These are phyloP conservation scores for Backusella australiensis DNA, from an alignment of 192 early-diverging fungal genomes.

Conservation along the genomic window DNA sequence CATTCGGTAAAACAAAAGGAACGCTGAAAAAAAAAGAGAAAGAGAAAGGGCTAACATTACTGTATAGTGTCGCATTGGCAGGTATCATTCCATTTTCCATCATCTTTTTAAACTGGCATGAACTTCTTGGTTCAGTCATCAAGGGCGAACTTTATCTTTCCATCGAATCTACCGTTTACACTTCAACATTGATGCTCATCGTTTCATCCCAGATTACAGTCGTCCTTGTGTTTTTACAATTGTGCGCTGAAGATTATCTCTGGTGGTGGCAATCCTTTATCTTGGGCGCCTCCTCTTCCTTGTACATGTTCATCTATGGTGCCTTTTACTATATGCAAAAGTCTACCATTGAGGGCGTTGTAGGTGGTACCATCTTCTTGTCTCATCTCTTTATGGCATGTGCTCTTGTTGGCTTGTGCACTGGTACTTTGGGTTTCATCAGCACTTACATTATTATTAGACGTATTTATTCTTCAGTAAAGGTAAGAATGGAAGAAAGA, in stretches of 20 bases:
- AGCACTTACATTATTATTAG: constrained; percentile 70
- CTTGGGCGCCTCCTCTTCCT: constrained; percentile 46
- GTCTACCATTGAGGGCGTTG: constrained; percentile 58
- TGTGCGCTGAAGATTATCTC: constrained; percentile 67
- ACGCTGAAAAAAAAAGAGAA: neutral
- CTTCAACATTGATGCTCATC: constrained; percentile 56
- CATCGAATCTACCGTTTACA: constrained; percentile 58
- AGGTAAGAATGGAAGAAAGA: constrained; percentile 46
- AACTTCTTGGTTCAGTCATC: constrained; percentile 60
- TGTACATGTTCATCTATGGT: constrained; percentile 53
- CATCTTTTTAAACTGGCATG: constrained; percentile 72
- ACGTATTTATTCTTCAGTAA: constrained; percentile 73
- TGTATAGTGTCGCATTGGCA: constrained; percentile 36
- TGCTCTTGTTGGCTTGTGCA: constrained; percentile 61
- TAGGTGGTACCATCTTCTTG: constrained; percentile 77
- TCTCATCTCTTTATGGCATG: constrained; percentile 66
- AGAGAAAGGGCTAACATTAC: neutral
- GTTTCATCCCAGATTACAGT: constrained; percentile 63
- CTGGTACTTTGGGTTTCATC: constrained; percentile 80
- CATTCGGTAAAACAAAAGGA: constrained; percentile 37
- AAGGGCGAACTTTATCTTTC: neutral
- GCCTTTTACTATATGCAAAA: constrained; percentile 59
- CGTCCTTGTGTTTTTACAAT: constrained; percentile 66
- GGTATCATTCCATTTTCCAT: constrained; percentile 62
- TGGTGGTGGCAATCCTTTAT: constrained; percentile 96